Conservation (phyloP, 805 yeast species). For the Candida maesae region DNA sequence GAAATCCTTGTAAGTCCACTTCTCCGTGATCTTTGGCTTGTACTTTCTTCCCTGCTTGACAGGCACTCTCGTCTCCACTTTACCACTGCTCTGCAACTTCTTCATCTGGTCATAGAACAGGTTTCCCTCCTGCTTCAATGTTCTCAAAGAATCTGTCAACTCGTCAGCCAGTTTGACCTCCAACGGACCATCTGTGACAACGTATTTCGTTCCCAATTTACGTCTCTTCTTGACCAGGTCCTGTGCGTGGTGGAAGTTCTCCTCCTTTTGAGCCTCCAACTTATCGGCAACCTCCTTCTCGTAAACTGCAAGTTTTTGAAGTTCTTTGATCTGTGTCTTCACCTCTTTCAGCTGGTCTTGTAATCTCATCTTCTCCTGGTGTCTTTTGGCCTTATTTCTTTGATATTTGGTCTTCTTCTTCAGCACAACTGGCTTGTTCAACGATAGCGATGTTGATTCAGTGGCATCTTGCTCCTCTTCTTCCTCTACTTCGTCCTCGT, state of each 20-base stretch:
- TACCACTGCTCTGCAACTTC: slow-evolving; percentile 78
- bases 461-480: slow-evolving; percentile 38
- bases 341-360: slow-evolving; percentile 54
- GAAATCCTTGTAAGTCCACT: slow-evolving; percentile 91
- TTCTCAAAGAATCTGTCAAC: slow-evolving; percentile 77
- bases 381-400: slow-evolving; percentile 66
- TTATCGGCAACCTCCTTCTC: slow-evolving; percentile 27
- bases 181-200: slow-evolving; percentile 43
- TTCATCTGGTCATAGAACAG: slow-evolving; percentile 77
- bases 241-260: slow-evolving; percentile 14
- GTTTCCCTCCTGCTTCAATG: slow-evolving; percentile 88
- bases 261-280: slow-evolving; percentile 26
- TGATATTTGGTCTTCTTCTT: slow-evolving; percentile 75
- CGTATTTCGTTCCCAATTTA: slow-evolving; percentile 43
- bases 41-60: slow-evolving; percentile 60
- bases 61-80: slow-evolving; percentile 79
- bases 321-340: slow-evolving; percentile 56
- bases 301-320: slow-evolving; percentile 43
- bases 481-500: slow-evolving; percentile 29
- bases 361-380: slow-evolving; percentile 53
- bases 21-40: slow-evolving; percentile 76
- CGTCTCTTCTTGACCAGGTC: slow-evolving; percentile 27
- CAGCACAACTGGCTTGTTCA: slow-evolving; percentile 63
- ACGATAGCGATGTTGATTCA: slow-evolving; percentile 48
- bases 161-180: slow-evolving; percentile 89